A percentile compares a stretch with the other conserved stretches of the same genome.
phyloP scores from a whole-genome alignment of 2,329 filamentous ascomycete species.

The Neodidymelliopsis sp. region DNA sequence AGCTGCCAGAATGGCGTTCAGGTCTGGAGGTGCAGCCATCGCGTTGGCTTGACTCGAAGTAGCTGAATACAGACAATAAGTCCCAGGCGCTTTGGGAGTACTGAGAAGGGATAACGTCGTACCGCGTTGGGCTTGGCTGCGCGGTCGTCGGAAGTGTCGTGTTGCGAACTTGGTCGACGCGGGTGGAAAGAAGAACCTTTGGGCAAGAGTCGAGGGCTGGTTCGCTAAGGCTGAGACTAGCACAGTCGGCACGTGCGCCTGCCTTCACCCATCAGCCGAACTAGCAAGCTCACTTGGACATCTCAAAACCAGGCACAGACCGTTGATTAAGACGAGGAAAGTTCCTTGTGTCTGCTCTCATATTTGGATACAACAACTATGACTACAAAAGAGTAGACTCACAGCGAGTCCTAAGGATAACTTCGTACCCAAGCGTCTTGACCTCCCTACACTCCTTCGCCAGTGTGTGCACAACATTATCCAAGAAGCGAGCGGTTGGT shows the following conservation, averaged over 20 bases:
- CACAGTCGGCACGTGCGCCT: conserved; percentile 10
- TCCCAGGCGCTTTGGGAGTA: conserved; percentile 5
- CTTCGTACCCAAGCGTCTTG: not conserved
- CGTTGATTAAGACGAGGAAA: too few relatives aligned
- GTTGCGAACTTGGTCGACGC: conserved; percentile 21
- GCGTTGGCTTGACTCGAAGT: conserved; percentile 17
- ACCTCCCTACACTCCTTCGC: not conserved
- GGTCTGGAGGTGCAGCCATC: conserved; percentile 49
- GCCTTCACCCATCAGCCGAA: conserved; percentile 7
- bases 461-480: conserved; percentile 21
- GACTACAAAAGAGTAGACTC: not conserved
- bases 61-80: not conserved
- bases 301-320: not conserved
- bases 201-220: conserved; percentile 4
- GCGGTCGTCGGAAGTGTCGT: conserved; percentile 19
- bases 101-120: not conserved
- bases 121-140: conserved; percentile 13
- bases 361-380: conserved; percentile 8
- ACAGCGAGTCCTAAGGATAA: not conserved
- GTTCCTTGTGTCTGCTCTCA: not conserved
- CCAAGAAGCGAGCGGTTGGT: conserved; percentile 22
- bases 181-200: conserved; percentile 23
- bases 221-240: conserved; percentile 6
- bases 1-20: conserved; percentile 50
- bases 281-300: not conserved